Evolutionary conservation across 2,329 filamentous ascomycete species (phyloP), one percentile per base, ranked within the genome.

Genomic region (Fusarium equiseti): DNA sequence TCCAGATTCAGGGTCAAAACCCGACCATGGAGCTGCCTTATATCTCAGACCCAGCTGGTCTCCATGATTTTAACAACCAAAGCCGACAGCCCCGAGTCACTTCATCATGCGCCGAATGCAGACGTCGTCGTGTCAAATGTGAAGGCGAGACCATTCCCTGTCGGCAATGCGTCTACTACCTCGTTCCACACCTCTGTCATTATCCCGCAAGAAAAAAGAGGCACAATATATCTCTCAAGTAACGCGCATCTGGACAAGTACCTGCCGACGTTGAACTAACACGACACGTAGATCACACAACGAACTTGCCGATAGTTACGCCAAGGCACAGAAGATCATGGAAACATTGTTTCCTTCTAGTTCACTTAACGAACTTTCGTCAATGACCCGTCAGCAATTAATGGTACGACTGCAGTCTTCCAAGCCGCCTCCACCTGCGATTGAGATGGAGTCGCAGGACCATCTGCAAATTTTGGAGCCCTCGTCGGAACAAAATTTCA

Each of bases 101-200:
- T 20, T 57, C 43, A 24, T 64, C 63, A 2, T 66, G 63, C n/a
- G 59, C 63, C 18, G 63, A 66, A 38, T 66, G 63, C 15, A 50
- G 63, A 15, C 38, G 63, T 16, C 54, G 63, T 8, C 63, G 63
- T 15, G 35, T 66, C 32, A 63, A 59, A n/a, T 66, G 63, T 2
- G 59, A 66, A 4, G 59, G 63, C 3, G 27, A 27, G n/a, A 45
- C 55, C 1, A 49, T 35, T 13, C 63, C 63, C 3, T 66, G 63
- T 18, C 32, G 50, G 3, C 63, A 66, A 43, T 66, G 63, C 29
- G 31, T 50, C 31, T 66, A 66, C 27, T 66, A 66, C 24, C 59
- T 53, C 15, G 60, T 64, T 18, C 44, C 63, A 11, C 50, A 67
- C 13, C 50, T 59, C 6, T 67, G 63, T 16, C 50, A 64, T 16